Conservation (phyloP, 2,329 filamentous ascomycete species). For the Aspergillus unguis region DNA sequence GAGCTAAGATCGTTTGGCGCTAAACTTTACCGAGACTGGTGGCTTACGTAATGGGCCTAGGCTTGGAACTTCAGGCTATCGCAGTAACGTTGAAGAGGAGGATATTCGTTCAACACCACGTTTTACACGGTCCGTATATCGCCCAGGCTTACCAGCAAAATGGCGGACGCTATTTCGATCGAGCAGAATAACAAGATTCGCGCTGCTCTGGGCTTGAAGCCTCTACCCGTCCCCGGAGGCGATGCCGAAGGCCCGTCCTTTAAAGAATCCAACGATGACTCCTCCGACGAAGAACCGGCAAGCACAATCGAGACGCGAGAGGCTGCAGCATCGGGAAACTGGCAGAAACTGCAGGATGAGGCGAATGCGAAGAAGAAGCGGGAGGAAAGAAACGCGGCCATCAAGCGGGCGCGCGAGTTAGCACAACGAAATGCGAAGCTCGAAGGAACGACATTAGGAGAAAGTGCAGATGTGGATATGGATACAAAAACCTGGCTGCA, state of each 20-base stretch:
- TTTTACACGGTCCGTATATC: neutral
- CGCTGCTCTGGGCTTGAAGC: slow-evolving; percentile 82
- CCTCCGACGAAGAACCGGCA: slow-evolving; percentile 63
- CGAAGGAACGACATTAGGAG: slow-evolving; percentile 79
- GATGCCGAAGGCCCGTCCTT: slow-evolving; percentile 54
- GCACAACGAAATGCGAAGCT: slow-evolving; percentile 73
- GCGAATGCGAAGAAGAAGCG: slow-evolving; percentile 68
- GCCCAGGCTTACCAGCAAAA: slow-evolving; percentile 24
- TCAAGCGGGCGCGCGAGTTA: slow-evolving; percentile 82
- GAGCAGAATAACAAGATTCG: slow-evolving; percentile 94
- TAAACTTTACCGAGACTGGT: slow-evolving; percentile 22
- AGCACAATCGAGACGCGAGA: slow-evolving; percentile 75
- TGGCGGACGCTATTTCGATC: slow-evolving; percentile 65
- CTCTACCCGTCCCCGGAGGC: slow-evolving; percentile 74
- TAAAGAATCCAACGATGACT: slow-evolving; percentile 51
- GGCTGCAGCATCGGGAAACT: slow-evolving; percentile 45
- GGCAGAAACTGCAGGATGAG: slow-evolving; percentile 64
- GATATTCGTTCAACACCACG: too few species aligned
- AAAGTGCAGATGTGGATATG: slow-evolving; percentile 62
- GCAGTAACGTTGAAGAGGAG: too few species aligned
- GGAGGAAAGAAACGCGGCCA: slow-evolving; percentile 74
- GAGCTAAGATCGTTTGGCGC: slow-evolving; percentile 20
- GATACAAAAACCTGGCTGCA: slow-evolving; percentile 86
- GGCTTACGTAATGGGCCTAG: slow-evolving; percentile 18
- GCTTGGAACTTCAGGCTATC: neutral